Conservation (phyloP, 2,329 filamentous ascomycete genomes). For the Pestalotiopsis sp. region DNA sequence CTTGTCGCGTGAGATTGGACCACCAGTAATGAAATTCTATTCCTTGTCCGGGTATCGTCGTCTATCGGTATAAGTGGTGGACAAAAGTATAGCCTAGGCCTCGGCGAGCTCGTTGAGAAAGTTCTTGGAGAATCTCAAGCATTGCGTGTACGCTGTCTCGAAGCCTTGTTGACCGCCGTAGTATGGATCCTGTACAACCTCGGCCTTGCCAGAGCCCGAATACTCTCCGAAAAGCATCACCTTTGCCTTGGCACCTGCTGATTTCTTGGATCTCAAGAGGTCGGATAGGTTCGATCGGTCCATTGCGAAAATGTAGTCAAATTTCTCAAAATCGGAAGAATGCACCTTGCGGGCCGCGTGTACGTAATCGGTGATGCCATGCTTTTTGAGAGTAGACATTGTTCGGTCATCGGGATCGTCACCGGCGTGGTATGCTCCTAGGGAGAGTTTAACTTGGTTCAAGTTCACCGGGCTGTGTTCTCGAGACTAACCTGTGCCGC, state of each 20-base stretch:
- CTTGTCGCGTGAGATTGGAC: slow-evolving; percentile 20
- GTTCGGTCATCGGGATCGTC: slow-evolving; percentile 81
- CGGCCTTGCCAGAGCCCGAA: slow-evolving; percentile 67
- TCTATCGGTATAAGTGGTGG: background rate
- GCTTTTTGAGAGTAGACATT: slow-evolving; percentile 72
- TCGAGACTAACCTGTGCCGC: slow-evolving; percentile 68
- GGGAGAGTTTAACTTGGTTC: background rate
- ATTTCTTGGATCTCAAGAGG: slow-evolving; percentile 63
- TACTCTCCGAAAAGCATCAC: slow-evolving; percentile 85
- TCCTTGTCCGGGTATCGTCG: too few species aligned
- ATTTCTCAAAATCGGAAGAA: slow-evolving; percentile 77
- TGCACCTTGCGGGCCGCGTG: slow-evolving; percentile 76
- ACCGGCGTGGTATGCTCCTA: slow-evolving; percentile 80
- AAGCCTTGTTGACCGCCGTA: slow-evolving; percentile 87
- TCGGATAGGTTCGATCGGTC: slow-evolving; percentile 80
- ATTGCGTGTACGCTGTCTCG: slow-evolving; percentile 84
- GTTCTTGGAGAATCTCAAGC: slow-evolving; percentile 73
- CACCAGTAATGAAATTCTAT: background rate
- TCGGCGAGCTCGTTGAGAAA: slow-evolving; percentile 65
- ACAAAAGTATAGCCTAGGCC: slow-evolving; percentile 10
- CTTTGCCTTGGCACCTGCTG: slow-evolving; percentile 59
- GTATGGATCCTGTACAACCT: slow-evolving; percentile 87
- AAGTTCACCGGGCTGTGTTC: background rate
- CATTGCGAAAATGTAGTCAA: slow-evolving; percentile 97
- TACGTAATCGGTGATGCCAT: slow-evolving; percentile 77